Evolutionary conservation across 768 basidiomycete genomes (phyloP).

Genomic region (Pisolithus sp.): DNA sequence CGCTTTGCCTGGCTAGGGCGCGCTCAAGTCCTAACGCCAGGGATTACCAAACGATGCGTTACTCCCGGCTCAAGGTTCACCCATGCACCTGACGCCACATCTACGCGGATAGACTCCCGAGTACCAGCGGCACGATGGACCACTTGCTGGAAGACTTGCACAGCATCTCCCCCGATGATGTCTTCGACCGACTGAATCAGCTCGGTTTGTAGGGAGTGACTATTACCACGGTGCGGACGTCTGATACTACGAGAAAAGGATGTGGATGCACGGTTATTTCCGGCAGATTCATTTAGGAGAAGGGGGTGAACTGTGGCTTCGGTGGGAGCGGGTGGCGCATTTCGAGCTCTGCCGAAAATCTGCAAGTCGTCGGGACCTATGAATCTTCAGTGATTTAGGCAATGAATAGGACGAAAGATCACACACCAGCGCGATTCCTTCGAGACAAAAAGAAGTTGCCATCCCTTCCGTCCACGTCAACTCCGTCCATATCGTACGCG

Average conservation of each 20-base stretch:
- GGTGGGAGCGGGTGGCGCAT: constrained; percentile 42
- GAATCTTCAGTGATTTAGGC: neutral
- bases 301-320: constrained; percentile 80
- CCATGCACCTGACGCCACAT: constrained; percentile 61
- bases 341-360: constrained; percentile 59
- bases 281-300: constrained; percentile 55
- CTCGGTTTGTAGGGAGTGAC: constrained; percentile 43
- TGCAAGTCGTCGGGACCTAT: constrained; percentile 49
- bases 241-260: constrained; percentile 45
- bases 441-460: constrained; percentile 41
- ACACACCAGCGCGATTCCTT: constrained; percentile 37
- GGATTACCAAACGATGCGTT: constrained; percentile 41
- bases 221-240: constrained; percentile 50
- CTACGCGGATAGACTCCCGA: constrained; percentile 69
- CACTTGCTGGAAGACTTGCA: constrained; percentile 80
- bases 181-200: constrained; percentile 75
- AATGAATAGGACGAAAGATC: neutral
- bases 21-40: constrained; percentile 62
- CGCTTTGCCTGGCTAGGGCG: constrained; percentile 33
- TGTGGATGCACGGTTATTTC: constrained; percentile 37
- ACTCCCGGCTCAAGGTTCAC: constrained; percentile 54
- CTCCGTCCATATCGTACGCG: constrained; percentile 41
- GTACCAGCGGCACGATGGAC: constrained; percentile 54
- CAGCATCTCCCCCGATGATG: constrained; percentile 73
- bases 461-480: constrained; percentile 38